A percentile compares a stretch with the other conserved stretches of the same genome.
phyloP scores from a whole-genome alignment of 1,139 yeast species.

The Pichia sp. region DNA sequence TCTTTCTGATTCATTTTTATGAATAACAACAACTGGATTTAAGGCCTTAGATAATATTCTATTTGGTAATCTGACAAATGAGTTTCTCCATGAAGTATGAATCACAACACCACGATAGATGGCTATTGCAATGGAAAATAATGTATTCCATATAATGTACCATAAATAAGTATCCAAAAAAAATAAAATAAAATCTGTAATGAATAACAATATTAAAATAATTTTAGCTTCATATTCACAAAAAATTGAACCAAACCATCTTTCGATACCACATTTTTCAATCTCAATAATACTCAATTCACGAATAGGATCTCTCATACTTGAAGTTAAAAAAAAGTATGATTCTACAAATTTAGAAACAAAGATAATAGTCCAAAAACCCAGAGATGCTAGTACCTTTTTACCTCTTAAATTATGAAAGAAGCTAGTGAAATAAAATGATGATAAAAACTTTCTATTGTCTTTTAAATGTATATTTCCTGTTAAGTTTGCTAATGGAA shows the following conservation, averaged over 20 bases:
- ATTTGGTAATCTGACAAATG: conserved; percentile 45
- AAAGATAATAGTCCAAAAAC: conserved; percentile 43
- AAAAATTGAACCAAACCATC: conserved; percentile 35
- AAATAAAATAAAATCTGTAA: conserved; percentile 42
- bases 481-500: conserved; percentile 43
- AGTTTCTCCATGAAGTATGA: conserved; percentile 55
- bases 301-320: conserved; percentile 43
- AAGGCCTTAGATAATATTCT: conserved; percentile 43
- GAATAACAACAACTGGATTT: conserved; percentile 30
- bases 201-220: conserved; percentile 34
- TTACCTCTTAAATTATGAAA: conserved; percentile 35
- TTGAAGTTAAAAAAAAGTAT: conserved; percentile 43
- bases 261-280: conserved; percentile 38
- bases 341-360: conserved; percentile 44
- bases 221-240: conserved; percentile 39
- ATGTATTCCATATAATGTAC: conserved; percentile 50
- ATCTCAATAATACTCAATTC: conserved; percentile 39
- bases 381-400: conserved; percentile 37
- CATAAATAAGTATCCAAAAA: conserved; percentile 50
- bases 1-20: conserved; percentile 26
- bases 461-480: conserved; percentile 25
- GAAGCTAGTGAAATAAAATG: conserved; percentile 34
- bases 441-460: conserved; percentile 33
- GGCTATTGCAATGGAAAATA: conserved; percentile 40
- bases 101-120: conserved; percentile 47